Evolutionary conservation across 805 yeast genomes (phyloP).

Genomic region (Metschnikowia arizonensis): DNA sequence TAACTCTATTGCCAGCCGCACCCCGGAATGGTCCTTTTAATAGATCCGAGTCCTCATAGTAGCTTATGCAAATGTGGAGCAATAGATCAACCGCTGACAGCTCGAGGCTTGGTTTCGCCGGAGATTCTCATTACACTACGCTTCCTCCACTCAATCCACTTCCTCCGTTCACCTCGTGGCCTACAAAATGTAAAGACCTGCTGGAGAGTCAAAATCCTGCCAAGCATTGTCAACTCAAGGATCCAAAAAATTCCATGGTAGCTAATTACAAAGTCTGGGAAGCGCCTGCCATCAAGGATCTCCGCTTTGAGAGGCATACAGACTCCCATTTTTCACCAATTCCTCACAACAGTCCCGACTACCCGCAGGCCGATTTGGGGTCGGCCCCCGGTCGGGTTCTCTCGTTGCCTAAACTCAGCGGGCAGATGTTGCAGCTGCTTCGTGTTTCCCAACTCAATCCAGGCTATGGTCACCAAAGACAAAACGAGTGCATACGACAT

Average conservation of each 20-base stretch:
- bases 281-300: not conserved
- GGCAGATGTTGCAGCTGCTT: not conserved
- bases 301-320: not conserved
- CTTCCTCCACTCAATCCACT: not conserved
- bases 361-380: not conserved
- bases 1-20: slow-evolving; percentile 3
- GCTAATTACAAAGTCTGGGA: not conserved
- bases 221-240: not conserved
- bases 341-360: not conserved
- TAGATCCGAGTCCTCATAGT: not conserved
- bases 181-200: not conserved
- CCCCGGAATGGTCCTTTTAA: not conserved
- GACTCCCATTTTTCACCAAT: not conserved
- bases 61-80: slow-evolving; percentile 2
- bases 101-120: not conserved
- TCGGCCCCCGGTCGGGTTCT: not conserved
- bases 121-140: slow-evolving; percentile 1
- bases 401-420: not conserved
- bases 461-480: not conserved
- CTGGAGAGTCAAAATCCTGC: not conserved
- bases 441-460: not conserved
- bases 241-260: not conserved
- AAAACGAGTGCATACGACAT: not conserved
- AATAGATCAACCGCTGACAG: not conserved
- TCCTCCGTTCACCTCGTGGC: not conserved